Conservation (phyloP, 2,329 filamentous ascomycete species). For the Beauveria medogensis region DNA sequence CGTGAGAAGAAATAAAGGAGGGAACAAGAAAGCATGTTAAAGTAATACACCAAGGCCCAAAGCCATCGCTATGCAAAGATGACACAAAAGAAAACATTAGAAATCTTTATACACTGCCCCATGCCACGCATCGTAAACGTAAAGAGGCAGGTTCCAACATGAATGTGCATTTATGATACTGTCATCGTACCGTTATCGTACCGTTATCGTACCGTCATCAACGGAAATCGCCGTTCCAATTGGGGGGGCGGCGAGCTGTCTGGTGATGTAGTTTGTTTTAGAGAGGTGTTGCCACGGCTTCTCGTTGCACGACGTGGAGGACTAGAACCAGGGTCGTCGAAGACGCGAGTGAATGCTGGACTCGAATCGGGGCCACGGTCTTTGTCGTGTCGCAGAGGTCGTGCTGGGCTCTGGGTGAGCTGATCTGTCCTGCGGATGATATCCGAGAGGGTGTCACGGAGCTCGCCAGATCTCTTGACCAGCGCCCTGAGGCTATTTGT, state of each 20-base stretch:
- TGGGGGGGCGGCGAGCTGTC: conserved; percentile 44
- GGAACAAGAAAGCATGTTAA: conserved; percentile 12
- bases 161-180: conserved; percentile 2
- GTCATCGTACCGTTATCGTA: neutral
- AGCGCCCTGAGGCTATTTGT: conserved; percentile 61
- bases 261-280: conserved; percentile 40
- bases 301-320: conserved; percentile 43
- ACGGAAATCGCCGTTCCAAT: conserved; percentile 47
- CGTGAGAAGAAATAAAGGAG: neutral
- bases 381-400: conserved; percentile 38
- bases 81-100: conserved; percentile 15
- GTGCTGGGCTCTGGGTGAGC: conserved; percentile 46
- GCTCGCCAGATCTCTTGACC: conserved; percentile 52
- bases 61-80: conserved; percentile 32
- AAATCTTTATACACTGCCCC: conserved; percentile 11
- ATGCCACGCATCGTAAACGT: conserved; percentile 4
- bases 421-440: conserved; percentile 52
- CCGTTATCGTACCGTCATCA: conserved; percentile 57
- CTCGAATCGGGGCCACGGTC: conserved; percentile 45
- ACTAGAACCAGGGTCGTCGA: conserved; percentile 52
- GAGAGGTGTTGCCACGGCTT: conserved; percentile 46
- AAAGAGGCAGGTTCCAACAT: conserved; percentile 13
- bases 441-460: conserved; percentile 53
- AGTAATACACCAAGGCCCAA: conserved; percentile 16
- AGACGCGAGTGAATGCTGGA: conserved; percentile 60